Evolutionary conservation across 345 rosid genomes (phyloP).

Genomic region (Zanthoxylum bungeanum): DNA sequence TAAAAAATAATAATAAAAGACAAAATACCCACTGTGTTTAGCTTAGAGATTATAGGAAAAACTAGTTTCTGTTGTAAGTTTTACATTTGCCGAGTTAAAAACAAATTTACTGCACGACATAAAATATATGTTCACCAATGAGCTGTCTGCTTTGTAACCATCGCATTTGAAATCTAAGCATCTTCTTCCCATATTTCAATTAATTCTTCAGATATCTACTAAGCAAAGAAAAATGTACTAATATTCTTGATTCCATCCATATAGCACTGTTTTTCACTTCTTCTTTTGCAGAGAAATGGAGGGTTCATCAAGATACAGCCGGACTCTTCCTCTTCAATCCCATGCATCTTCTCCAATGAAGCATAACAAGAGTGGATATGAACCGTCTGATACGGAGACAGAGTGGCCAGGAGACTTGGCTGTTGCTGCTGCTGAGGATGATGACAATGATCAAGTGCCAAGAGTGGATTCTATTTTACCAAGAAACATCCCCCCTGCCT

Average conservation of each 20-base stretch:
- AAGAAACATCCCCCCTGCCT: constrained; percentile 18
- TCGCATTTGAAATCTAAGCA: constrained; percentile 20
- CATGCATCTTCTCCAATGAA: constrained; percentile 10
- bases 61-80: not conserved
- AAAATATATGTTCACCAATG: constrained; percentile 31
- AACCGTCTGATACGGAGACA: constrained; percentile 64
- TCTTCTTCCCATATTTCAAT: too few species aligned
- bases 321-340: constrained; percentile 16
- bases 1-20: too few species aligned
- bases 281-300: constrained; percentile 30
- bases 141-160: constrained; percentile 29
- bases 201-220: not conserved
- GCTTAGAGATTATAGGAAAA: constrained; percentile 37
- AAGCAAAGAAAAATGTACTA: not conserved
- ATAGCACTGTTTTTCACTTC: too few species aligned
- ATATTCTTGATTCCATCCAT: not conserved
- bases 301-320: constrained; percentile 18
- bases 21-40: constrained; percentile 4
- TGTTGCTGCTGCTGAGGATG: not conserved
- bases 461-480: constrained; percentile 14
- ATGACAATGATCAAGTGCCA: too few species aligned
- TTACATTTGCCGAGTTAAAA: too few species aligned
- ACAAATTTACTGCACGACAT: not conserved
- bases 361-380: constrained; percentile 54
- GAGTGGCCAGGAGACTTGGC: constrained; percentile 38